phyloP scores from a whole-genome alignment of 768 basidiomycete species.

The Boletus reticuloceps region DNA sequence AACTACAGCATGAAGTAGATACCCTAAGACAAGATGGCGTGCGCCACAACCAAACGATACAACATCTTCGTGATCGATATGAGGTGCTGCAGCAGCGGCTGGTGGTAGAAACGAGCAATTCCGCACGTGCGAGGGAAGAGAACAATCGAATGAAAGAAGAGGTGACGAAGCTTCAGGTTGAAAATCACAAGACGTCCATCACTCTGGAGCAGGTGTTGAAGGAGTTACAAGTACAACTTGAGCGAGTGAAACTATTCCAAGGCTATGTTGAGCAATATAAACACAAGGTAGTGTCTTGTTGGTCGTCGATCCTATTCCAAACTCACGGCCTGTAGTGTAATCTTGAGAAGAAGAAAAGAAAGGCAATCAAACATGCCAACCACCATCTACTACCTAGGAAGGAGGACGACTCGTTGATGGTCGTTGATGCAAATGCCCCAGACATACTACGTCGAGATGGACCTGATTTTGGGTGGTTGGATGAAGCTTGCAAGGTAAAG shows the following conservation, averaged over 20 bases:
- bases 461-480: constrained; percentile 25
- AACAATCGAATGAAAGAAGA: constrained; percentile 20
- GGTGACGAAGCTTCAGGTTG: constrained; percentile 18
- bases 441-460: constrained; percentile 14
- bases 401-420: constrained; percentile 30
- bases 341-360: constrained; percentile 27
- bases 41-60: constrained; percentile 7
- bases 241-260: constrained; percentile 25
- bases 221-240: constrained; percentile 13
- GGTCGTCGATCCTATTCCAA: not conserved
- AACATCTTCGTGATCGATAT: constrained; percentile 15
- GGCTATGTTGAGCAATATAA: constrained; percentile 20
- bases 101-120: constrained; percentile 2
- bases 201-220: constrained; percentile 14
- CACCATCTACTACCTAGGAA: constrained; percentile 2
- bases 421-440: constrained; percentile 28
- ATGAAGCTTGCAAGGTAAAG: constrained; percentile 26
- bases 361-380: constrained; percentile 18
- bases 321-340: constrained; percentile 12
- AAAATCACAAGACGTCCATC: constrained; percentile 18
- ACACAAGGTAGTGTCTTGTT: constrained; percentile 16
- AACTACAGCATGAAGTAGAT: constrained; percentile 12
- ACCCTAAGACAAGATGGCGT: constrained; percentile 3
- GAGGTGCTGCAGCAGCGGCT: constrained; percentile 12
- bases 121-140: constrained; percentile 10